phyloP scores from a whole-genome alignment of 1,284 basidiomycete genomes.

The Ustilago sp. region DNA sequence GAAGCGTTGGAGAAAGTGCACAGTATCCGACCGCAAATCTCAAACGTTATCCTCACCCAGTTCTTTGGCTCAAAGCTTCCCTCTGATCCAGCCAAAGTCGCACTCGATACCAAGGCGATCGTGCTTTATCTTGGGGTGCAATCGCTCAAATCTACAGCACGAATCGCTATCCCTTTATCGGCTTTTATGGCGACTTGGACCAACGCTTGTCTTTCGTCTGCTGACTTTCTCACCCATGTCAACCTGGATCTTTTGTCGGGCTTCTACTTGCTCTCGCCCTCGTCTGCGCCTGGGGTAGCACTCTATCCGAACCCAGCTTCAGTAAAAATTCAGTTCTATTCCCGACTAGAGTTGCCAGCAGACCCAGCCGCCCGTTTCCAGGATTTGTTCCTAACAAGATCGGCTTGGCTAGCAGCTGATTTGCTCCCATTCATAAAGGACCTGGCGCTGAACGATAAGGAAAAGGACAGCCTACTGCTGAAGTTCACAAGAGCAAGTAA shows the following conservation, averaged over 20 bases:
- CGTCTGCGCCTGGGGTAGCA: conserved; percentile 36
- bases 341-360: conserved; percentile 56
- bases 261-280: conserved; percentile 54
- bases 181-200: conserved; percentile 39
- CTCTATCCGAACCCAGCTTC: conserved; percentile 21
- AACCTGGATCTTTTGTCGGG: conserved; percentile 34
- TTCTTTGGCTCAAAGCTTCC: conserved; percentile 55
- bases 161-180: conserved; percentile 31
- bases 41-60: conserved; percentile 43
- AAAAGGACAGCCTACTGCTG: conserved; percentile 54
- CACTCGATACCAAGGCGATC: conserved; percentile 43
- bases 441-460: conserved; percentile 47
- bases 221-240: conserved; percentile 24
- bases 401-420: conserved; percentile 64
- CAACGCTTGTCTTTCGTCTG: conserved; percentile 21
- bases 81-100: conserved; percentile 6
- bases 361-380: conserved; percentile 65
- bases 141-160: conserved; percentile 39
- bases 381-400: conserved; percentile 62
- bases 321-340: conserved; percentile 59
- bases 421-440: conserved; percentile 69
- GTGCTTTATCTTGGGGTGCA: conserved; percentile 54
- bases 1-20: conserved; percentile 39
- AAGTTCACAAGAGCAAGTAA: conserved; percentile 53
- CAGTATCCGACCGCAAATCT: conserved; percentile 43